phyloP scores from a whole-genome alignment of 768 basidiomycete genomes.

The Phylloporus sp. region DNA sequence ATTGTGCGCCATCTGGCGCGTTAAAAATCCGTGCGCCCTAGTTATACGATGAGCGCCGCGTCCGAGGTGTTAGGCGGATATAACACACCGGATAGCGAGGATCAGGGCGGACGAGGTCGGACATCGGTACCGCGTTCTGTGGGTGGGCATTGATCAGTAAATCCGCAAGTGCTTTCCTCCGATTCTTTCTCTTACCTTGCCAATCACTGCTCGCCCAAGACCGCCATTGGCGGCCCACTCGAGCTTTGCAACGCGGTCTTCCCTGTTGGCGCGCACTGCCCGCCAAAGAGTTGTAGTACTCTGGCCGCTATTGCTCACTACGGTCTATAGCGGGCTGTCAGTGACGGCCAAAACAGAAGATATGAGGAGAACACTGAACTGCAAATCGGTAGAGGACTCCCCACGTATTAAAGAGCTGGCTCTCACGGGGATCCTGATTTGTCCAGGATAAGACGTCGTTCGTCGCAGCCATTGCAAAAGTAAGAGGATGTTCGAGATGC shows the following conservation, averaged over 20 bases:
- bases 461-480: conserved; percentile 46
- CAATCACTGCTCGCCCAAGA: conserved; percentile 80
- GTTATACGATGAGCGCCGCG: conserved; percentile 15
- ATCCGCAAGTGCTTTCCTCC: conserved; percentile 11
- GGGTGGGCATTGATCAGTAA: conserved; percentile 26
- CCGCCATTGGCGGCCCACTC: conserved; percentile 84
- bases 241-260: conserved; percentile 83
- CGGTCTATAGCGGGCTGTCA: conserved; percentile 49
- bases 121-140: conserved; percentile 76
- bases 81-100: conserved; percentile 54
- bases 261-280: conserved; percentile 77
- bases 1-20: conserved; percentile 77
- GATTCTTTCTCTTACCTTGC: conserved; percentile 53
- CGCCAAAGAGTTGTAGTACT: conserved; percentile 78
- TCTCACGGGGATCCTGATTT: conserved; percentile 80
- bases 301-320: conserved; percentile 56
- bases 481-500: conserved; percentile 32
- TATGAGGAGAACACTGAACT: conserved; percentile 38
- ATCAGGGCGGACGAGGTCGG: conserved; percentile 74
- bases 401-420: conserved; percentile 77
- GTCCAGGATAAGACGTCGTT: conserved; percentile 84
- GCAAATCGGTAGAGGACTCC: conserved; percentile 80
- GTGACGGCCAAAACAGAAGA: conserved; percentile 17
- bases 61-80: conserved; percentile 9
- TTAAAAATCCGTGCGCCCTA: conserved; percentile 69